Percentiles rank a stretch among this genome's conserved stretches.
Evolutionary conservation across 768 basidiomycete species (phyloP).

Genomic region (Pholiota molesta): DNA sequence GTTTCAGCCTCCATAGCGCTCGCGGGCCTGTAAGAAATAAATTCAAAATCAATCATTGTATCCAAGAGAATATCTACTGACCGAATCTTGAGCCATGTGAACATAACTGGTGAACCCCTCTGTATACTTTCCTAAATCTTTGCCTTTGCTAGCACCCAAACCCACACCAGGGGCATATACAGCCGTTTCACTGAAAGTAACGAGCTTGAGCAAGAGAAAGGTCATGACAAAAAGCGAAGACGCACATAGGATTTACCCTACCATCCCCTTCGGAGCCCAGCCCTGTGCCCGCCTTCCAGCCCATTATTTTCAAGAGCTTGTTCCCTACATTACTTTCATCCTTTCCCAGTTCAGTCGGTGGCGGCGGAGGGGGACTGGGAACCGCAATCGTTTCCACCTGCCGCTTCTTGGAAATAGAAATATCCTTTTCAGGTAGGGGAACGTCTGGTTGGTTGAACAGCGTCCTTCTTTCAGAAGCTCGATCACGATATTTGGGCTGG

Average conservation of each 20-base stretch:
- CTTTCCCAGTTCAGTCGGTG: conserved; percentile 50
- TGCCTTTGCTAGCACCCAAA: conserved; percentile 90
- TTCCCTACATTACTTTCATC: conserved; percentile 91
- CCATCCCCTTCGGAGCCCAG: conserved; percentile 84
- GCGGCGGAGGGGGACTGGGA: conserved; percentile 56
- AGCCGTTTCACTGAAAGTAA: conserved; percentile 63
- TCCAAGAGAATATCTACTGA: conserved; percentile 33
- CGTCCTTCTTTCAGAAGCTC: conserved; percentile 88
- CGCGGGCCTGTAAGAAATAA: conserved; percentile 35
- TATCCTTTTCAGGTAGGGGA: conserved; percentile 61
- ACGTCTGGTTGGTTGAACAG: conserved; percentile 92
- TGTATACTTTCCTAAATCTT: conserved; percentile 73
- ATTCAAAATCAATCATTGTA: conserved; percentile 11
- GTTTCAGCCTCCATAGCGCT: conserved; percentile 38
- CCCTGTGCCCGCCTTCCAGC: conserved; percentile 91
- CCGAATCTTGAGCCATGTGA: conserved; percentile 72
- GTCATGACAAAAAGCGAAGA: conserved; percentile 18
- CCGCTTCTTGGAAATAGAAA: conserved; percentile 36
- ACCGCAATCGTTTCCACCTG: conserved; percentile 50
- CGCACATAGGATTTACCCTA: conserved; percentile 85
- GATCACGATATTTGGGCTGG: conserved; percentile 90
- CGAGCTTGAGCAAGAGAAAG: conserved; percentile 6
- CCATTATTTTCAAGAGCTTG: conserved; percentile 96
- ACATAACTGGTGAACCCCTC: conserved; percentile 74
- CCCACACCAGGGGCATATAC: conserved; percentile 90